Evolutionary conservation across 306 rosid species (phyloP), one percentile per base, ranked within the genome.

Genomic region (Alnus glutinosa): DNA sequence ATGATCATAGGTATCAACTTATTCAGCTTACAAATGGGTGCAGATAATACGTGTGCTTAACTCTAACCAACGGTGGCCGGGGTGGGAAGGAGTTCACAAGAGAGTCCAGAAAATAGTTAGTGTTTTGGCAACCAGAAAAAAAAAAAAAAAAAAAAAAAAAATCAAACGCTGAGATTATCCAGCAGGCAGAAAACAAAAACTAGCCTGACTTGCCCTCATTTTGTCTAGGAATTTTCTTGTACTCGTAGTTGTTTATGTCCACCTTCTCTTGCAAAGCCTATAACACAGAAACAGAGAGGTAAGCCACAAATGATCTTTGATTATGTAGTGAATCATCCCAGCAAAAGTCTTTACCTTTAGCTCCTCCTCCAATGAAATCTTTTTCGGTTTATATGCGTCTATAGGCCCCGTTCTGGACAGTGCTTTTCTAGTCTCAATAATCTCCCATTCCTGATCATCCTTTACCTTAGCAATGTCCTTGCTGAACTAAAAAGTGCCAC

Each of bases 371-470:
- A 94, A 42, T 1, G 98, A 87, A 44, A 88, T 88, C 1, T 83
- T 87, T 81, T 91, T 91, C 0, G 96, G 98, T 36, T 91, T 88
- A 78, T 91, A 91, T 44, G 95, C 93, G 64, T 85, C 74, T 0
- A 89, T 70, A 2, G 97, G 98, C 44, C 97, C 97, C 5, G 90
- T 85, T 83, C 97, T 89, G 55, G 96, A 87, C 73, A 95, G 82
- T 12, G 92, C 90, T 83, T 88, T 90, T 83, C 90, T 90, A 47
- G 92, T 77, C 90, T 91, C 98, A 62, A 78, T 88, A 28, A 92
- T 91, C 84, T 95, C 93, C 96, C 98, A 92, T 80, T 92, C 98
- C 50, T 88, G 90, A 86, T 95, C 98, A 78, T 92, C 98, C 73
- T 89, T 91, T 81, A 91, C 92, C 86, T 88, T 95, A 39, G 89